phyloP scores from a whole-genome alignment of 805 yeast genomes.

The Yarrowia hollandica region DNA sequence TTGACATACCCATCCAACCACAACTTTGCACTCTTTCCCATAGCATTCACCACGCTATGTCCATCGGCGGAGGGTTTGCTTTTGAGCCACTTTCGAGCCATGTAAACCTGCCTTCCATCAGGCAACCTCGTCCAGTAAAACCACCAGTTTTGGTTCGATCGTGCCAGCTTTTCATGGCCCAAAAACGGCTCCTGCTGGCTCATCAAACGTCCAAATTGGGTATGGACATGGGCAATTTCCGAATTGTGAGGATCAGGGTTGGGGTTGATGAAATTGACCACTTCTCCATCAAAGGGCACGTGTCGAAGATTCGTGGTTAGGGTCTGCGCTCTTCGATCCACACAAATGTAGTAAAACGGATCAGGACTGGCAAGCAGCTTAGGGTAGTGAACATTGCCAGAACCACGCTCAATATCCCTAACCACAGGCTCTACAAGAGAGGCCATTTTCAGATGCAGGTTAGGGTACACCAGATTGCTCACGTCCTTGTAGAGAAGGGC shows the following conservation, averaged over 20 bases:
- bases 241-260: neutral
- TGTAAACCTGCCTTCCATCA: slow-evolving; percentile 33
- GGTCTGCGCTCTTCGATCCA: slow-evolving; percentile 26
- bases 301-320: slow-evolving; percentile 10
- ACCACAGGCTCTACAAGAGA: slow-evolving; percentile 36
- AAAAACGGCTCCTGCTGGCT: slow-evolving; percentile 6
- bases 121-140: slow-evolving; percentile 36
- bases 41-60: slow-evolving; percentile 34
- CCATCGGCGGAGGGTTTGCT: slow-evolving; percentile 30
- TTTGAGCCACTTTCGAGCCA: slow-evolving; percentile 35
- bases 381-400: neutral
- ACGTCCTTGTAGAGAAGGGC: slow-evolving; percentile 32
- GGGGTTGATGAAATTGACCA: slow-evolving; percentile 3
- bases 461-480: slow-evolving; percentile 25
- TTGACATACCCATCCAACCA: slow-evolving; percentile 37
- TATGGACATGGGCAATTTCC: slow-evolving; percentile 9
- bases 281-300: slow-evolving; percentile 5
- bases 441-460: slow-evolving; percentile 36
- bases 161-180: slow-evolving; percentile 27
- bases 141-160: slow-evolving; percentile 38
- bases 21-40: slow-evolving; percentile 37
- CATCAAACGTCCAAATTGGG: slow-evolving; percentile 13
- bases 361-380: slow-evolving; percentile 1
- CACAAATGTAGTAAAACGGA: slow-evolving; percentile 33
- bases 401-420: slow-evolving; percentile 31